A percentile compares a stretch with the other conserved stretches of the same genome.
Evolutionary conservation across 31 red algal genomes (phyloP).

Genomic region (Porphyra umbilicalis): DNA sequence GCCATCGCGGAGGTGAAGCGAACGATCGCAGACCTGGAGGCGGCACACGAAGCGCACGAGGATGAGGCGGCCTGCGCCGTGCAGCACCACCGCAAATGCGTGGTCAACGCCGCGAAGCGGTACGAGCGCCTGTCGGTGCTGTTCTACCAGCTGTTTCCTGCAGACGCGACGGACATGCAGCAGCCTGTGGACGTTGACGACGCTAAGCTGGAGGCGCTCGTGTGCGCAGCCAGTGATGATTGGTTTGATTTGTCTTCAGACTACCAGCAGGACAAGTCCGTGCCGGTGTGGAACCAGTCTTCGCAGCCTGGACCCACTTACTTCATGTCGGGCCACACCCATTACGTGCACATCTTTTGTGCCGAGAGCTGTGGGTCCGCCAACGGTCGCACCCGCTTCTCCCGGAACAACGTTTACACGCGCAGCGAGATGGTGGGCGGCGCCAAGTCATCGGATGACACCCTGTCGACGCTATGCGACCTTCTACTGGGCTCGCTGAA

Average conservation of each 20-base stretch:
- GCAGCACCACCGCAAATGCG: too few relatives aligned
- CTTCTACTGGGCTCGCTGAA: background rate
- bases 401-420: background rate
- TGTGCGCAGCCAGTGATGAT: too few relatives aligned
- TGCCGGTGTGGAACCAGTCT: background rate
- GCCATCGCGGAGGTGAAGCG: background rate
- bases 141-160: too few relatives aligned
- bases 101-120: too few relatives aligned
- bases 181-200: too few relatives aligned
- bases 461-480: background rate
- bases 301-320: background rate
- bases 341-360: slow-evolving; percentile 3
- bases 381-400: background rate
- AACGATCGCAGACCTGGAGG: background rate
- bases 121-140: too few relatives aligned
- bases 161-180: too few relatives aligned
- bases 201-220: too few relatives aligned
- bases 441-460: background rate
- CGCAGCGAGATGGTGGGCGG: background rate
- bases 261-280: background rate
- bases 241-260: background rate
- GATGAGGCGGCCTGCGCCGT: background rate
- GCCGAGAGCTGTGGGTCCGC: background rate
- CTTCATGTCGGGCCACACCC: background rate
- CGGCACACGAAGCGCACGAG: background rate